Evolutionary conservation across 306 rosid genomes (phyloP), one percentile per base, ranked within the genome.

Genomic region (Crotalaria pallida): DNA sequence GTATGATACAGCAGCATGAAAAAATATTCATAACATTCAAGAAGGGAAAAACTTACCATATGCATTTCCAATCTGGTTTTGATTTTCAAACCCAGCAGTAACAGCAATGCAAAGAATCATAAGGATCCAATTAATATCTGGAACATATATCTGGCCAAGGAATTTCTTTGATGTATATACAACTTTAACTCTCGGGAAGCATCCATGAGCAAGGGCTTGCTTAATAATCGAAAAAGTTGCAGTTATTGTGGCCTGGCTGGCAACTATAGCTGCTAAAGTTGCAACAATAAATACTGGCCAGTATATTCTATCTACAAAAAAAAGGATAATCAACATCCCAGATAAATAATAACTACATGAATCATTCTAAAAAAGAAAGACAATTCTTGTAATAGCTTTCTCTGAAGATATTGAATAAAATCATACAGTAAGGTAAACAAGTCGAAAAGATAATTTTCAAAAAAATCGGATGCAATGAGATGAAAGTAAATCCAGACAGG

Each of bases 201-300:
- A 94, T 64, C 99, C 97, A 58, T 75, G 96, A 13, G 99, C 89
- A 81, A 84, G 90, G 73, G 99, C 99, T 81, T 94, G 97, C 91
- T 94, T 91, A 76, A 91, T 84, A 62, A 94, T 74, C 4, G 97
- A 88, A 84, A 87, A 94, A 7, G 97, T 89, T 58, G 99, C 97
- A n/a, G 88, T 75, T 74, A 94, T 88, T 18, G 97, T 94, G 38
- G 97, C 96, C 73, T 94, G 99, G 77, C 96, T 94, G 34, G 96
- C 99, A 64, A 94, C 97, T 75, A 91, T 22, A 53, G 99, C 99
- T 53, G 99, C 99, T 29, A 87, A 85, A 16, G 96, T 91, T 80
- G 99, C 99, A 64, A 94, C 85, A 62, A 82, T 49, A 81, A 87
- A 91, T 71, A 91, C 97, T 1, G 99, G 97, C 99, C 97, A 91